Conservation (phyloP, 768 basidiomycete species). For the Tylopilus intermedius region DNA sequence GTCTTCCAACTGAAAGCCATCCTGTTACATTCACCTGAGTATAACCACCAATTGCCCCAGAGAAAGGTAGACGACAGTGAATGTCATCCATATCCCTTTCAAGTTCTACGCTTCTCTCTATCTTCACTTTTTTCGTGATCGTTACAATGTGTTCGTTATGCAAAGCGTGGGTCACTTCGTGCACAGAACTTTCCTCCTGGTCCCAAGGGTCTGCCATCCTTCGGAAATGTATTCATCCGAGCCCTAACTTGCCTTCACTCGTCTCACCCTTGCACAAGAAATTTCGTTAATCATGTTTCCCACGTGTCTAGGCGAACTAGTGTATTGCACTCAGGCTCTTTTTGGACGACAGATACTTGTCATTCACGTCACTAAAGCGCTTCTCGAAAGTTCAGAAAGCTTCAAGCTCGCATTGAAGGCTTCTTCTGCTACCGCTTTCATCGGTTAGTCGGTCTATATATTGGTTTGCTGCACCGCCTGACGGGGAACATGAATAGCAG, state of each 20-base stretch:
- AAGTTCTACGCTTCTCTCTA: constrained; percentile 1
- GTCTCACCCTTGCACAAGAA: neutral
- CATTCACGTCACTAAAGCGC: constrained; percentile 27
- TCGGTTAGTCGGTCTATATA: constrained; percentile 17
- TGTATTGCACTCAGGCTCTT: constrained; percentile 22
- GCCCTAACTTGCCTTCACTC: constrained; percentile 34
- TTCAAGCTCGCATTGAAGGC: constrained; percentile 29
- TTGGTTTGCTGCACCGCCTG: neutral
- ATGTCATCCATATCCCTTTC: constrained; percentile 6
- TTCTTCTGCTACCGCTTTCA: constrained; percentile 31
- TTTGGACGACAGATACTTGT: constrained; percentile 33
- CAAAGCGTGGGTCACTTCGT: constrained; percentile 8
- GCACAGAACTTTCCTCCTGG: constrained; percentile 24
- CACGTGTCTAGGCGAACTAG: constrained; percentile 26
- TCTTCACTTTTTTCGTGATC: constrained; percentile 1
- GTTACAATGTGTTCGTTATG: constrained; percentile 1
- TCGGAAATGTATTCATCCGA: constrained; percentile 22
- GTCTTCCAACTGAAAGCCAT: neutral
- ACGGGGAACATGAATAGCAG: constrained; percentile 17
- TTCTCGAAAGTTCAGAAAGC: constrained; percentile 14
- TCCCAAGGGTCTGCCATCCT: constrained; percentile 28
- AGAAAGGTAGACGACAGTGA: neutral
- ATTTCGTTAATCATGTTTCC: neutral
- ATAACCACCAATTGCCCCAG: constrained; percentile 9
- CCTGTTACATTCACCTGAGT: constrained; percentile 1